phyloP scores from a whole-genome alignment of 805 yeast species.

The Metschnikowia proteae region DNA sequence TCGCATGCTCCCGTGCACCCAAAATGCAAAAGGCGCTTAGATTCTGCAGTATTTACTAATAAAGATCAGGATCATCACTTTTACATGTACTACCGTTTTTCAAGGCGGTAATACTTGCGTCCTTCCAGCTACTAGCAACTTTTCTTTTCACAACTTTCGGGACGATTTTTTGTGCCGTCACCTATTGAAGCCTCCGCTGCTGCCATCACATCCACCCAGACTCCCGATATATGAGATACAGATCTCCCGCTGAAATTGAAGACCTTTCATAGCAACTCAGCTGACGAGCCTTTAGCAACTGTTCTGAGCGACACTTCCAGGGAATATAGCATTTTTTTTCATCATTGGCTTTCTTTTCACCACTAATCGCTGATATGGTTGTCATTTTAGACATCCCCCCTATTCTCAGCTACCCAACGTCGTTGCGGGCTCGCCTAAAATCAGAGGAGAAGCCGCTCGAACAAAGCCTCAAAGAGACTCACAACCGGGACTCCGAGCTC shows the following conservation, averaged over 20 bases:
- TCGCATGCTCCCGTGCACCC: background rate
- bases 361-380: background rate
- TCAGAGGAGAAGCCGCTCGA: slow-evolving; percentile 2
- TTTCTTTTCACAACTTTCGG: background rate
- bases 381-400: background rate
- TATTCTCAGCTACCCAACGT: background rate
- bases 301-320: background rate
- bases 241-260: background rate
- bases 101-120: background rate
- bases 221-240: background rate
- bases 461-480: background rate
- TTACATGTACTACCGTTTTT: background rate
- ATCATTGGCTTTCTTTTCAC: background rate
- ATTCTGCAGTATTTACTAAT: background rate
- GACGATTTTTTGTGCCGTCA: no score
- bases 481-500: background rate
- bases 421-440: slow-evolving; percentile 1
- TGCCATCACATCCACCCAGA: background rate
- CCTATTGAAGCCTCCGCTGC: background rate
- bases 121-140: background rate
- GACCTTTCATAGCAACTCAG: background rate
- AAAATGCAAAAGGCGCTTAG: background rate
- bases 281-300: background rate
- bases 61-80: background rate
- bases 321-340: no score